Evolutionary conservation across 1,139 yeast species (phyloP), one percentile per base, ranked within the genome.

Genomic region (Hyphopichia wangnamkhiaoensis): DNA sequence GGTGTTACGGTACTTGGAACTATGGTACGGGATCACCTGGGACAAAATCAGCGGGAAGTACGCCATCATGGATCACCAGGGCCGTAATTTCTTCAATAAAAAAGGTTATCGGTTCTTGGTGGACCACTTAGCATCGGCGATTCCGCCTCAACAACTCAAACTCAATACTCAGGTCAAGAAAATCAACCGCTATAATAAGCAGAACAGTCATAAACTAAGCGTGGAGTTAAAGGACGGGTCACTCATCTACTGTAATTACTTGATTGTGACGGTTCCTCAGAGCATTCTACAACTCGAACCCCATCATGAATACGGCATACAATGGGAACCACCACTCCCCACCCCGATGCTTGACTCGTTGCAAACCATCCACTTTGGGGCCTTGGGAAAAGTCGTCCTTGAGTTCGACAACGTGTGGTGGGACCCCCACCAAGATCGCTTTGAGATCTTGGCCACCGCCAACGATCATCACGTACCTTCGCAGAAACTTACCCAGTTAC

Each of bases 11-110:
- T 71, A 71, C 43, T 56, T 79, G 41, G 96, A 89, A 56, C 63
- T 84, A 27, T 88, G 95, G 93, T 86, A 80, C 55, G 96, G 95
- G 0, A 66, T 83, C 20, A 71, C 83, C 19, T 80, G 89, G 80
- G 77, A 76, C 30, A 55, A 61, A 25, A 71, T 84, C 49, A 84
- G 95, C 53, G 83, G 85, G 4, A 82, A 82, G 50, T 83, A 77
- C 51, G 74, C 88, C 1, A 61, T 74, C 12, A 74, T 82, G 59
- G 87, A 79, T 41, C 84, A 82, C 50, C 80, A 79, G 43, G 96
- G 96, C 1, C 68, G 96, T 49, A 84, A 89, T 53, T 79, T 89
- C 17, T 69, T 79, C 49, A 84, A 84, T 36, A 59, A 72, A 37
- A 73, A 76, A 45, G 87, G 87, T 0, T 83, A 82, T 57, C 77